These are phyloP conservation scores for Alternaria longipes DNA, from an alignment of 2,329 filamentous ascomycete genomes.

Conservation along the genomic window DNA sequence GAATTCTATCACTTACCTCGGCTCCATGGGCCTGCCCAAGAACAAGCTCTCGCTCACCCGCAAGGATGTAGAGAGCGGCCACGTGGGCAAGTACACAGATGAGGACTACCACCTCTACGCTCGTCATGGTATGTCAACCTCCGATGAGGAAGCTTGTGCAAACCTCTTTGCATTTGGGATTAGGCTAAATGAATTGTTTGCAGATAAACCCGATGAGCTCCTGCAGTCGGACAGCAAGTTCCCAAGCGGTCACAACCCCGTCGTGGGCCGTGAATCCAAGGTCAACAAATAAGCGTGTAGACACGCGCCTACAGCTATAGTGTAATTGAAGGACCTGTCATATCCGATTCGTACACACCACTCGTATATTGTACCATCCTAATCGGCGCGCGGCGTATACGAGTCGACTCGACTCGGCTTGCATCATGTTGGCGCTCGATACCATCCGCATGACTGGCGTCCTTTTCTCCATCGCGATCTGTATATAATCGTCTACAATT, in stretches of 20 bases:
- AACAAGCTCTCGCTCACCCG: conserved; percentile 64
- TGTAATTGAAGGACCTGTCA: conserved; percentile 1
- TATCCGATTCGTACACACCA: background rate
- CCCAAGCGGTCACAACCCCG: conserved; percentile 56
- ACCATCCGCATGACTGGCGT: conserved; percentile 15
- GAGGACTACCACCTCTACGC: conserved; percentile 62
- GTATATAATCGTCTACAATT: conserved; percentile 14
- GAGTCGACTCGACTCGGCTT: conserved; percentile 16
- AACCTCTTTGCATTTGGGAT: conserved; percentile 34
- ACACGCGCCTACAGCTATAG: background rate
- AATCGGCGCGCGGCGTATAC: conserved; percentile 11
- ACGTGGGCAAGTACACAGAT: conserved; percentile 54
- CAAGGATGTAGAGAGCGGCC: conserved; percentile 67
- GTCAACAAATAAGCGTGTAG: conserved; percentile 58
- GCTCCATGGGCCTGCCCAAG: conserved; percentile 69
- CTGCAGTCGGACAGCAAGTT: conserved; percentile 61
- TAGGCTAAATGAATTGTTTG: conserved; percentile 31
- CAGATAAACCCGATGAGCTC: conserved; percentile 64
- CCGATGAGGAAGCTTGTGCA: conserved; percentile 26
- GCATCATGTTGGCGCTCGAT: conserved; percentile 17
- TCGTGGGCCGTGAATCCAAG: conserved; percentile 54
- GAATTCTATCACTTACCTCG: conserved; percentile 68
- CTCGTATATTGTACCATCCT: conserved; percentile 10
- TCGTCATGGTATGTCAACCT: conserved; percentile 56
- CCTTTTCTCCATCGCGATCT: conserved; percentile 9